These are phyloP conservation scores for Hsuehochloa calcarea DNA, from an alignment of 176 grass and related monocot species.

Conservation along the genomic window DNA sequence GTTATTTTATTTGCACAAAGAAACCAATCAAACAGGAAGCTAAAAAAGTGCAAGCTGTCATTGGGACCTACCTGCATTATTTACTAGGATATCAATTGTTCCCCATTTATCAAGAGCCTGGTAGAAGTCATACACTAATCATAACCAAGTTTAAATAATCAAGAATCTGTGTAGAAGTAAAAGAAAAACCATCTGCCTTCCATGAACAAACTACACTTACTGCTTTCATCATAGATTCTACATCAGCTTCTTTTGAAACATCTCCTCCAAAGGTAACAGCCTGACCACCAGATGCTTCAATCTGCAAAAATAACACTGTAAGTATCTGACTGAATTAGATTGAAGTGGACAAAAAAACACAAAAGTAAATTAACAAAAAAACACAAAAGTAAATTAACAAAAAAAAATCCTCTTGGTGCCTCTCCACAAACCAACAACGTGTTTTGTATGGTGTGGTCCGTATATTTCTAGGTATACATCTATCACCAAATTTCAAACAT, in stretches of 20 bases:
- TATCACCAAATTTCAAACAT: not conserved
- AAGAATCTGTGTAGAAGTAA: not conserved
- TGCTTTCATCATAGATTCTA: constrained; percentile 95
- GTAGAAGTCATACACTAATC: constrained; percentile 28
- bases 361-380: no score
- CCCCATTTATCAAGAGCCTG: constrained; percentile 90
- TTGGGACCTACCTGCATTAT: constrained; percentile 76
- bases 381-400: not conserved
- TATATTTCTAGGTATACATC: constrained; percentile 7
- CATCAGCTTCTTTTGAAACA: constrained; percentile 96
- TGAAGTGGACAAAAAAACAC: not conserved
- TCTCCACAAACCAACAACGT: not conserved
- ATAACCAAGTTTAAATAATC: constrained; percentile 11
- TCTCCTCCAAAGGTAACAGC: constrained; percentile 91
- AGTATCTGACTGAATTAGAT: not conserved
- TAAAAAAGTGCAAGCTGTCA: constrained; percentile 9
- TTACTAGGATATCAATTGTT: constrained; percentile 91
- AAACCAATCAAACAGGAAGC: not conserved
- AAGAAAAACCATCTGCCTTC: constrained; percentile 2
- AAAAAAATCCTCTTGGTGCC: not conserved
- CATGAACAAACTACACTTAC: constrained; percentile 52
- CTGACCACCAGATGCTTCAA: constrained; percentile 82
- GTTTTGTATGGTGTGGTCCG: not conserved
- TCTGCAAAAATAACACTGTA: constrained; percentile 41
- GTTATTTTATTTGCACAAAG: constrained; percentile 1